Evolutionary conservation across 768 basidiomycete genomes (phyloP), one percentile per base, ranked within the genome.

Genomic region (Hortiboletus campestris): DNA sequence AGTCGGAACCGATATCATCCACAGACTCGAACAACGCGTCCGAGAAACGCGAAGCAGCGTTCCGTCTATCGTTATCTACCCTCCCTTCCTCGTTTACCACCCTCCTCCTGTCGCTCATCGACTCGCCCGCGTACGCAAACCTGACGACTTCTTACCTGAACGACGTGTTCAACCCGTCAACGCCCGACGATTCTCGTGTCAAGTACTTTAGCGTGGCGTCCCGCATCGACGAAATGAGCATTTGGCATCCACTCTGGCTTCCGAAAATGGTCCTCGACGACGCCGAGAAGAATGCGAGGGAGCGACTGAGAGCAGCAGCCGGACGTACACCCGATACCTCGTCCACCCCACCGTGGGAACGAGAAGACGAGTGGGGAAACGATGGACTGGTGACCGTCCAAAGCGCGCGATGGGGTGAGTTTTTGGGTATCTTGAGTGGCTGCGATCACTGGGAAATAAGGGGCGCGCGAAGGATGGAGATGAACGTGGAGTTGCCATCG

Each of bases 401-500:
- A 61, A 91, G 89, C 63, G 93, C 97, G 6, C 85, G 86, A 60
- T 98, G 96, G 95, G 97, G 97, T 17, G 91, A 97, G 66, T 98
- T 94, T 69, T 74, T 99, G 32, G 97, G 97, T 4, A 83, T 84
- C 17, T 77, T 98, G 65, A 89, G 96, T 59, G 88, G 86, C 2
- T 89, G 86, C 63, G 94, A 99, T 76, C 97, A 99, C 66, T 99
- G 97, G 97, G 89, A 96, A 63, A 82, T 98, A 68, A 76, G 97
- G 58, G 97, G 96, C 0, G 86, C 91, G 20, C 74, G 87, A n/a
- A 91, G 94, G 4, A 75, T 86, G 62, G 89, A 87, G 53, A 77
- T 83, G 46, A 83, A 78, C 44, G 76, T 86, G 1, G 84, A 89
- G 59, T 69, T 84, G 17, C 82, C 80, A 19, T 81, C 77, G 73